phyloP scores from a whole-genome alignment of 2,329 filamentous ascomycete species.

The Paracorniculantispora psalliotae region DNA sequence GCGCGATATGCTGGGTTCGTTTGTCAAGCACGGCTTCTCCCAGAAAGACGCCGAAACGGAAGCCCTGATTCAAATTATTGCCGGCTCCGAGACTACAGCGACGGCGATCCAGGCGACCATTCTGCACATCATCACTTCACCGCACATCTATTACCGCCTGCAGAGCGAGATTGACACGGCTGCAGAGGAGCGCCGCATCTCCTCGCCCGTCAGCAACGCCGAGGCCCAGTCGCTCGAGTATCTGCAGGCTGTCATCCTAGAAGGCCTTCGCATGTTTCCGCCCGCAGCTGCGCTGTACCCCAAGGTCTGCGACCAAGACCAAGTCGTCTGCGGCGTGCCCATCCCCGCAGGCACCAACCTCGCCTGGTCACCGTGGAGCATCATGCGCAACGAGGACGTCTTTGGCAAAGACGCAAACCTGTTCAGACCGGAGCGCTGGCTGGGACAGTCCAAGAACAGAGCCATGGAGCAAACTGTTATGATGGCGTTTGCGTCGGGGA shows the following conservation, averaged over 20 bases:
- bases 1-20: slow-evolving; percentile 35
- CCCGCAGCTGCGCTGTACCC: slow-evolving; percentile 20
- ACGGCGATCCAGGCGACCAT: slow-evolving; percentile 43
- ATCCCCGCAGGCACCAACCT: slow-evolving; percentile 19
- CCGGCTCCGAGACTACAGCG: slow-evolving; percentile 48
- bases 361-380: slow-evolving; percentile 21
- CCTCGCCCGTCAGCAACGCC: slow-evolving; percentile 19
- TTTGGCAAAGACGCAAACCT: slow-evolving; percentile 22
- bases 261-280: slow-evolving; percentile 25
- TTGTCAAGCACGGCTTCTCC: slow-evolving; percentile 31
- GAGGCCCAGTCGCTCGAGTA: slow-evolving; percentile 28
- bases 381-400: slow-evolving; percentile 20
- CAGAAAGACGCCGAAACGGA: slow-evolving; percentile 36
- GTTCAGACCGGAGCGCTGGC: slow-evolving; percentile 22
- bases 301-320: slow-evolving; percentile 16
- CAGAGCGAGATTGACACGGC: slow-evolving; percentile 36
- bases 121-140: slow-evolving; percentile 42
- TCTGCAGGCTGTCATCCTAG: slow-evolving; percentile 38
- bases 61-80: slow-evolving; percentile 30
- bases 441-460: slow-evolving; percentile 22
- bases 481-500: slow-evolving; percentile 27
- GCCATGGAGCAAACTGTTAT: slow-evolving; percentile 25
- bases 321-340: slow-evolving; percentile 14
- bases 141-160: slow-evolving; percentile 36
- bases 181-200: not conserved